Base-by-base conservation (phyloP, 2,329 filamentous ascomycete genomes). In the Immersiporthe knoxdaviesiana region DNA sequence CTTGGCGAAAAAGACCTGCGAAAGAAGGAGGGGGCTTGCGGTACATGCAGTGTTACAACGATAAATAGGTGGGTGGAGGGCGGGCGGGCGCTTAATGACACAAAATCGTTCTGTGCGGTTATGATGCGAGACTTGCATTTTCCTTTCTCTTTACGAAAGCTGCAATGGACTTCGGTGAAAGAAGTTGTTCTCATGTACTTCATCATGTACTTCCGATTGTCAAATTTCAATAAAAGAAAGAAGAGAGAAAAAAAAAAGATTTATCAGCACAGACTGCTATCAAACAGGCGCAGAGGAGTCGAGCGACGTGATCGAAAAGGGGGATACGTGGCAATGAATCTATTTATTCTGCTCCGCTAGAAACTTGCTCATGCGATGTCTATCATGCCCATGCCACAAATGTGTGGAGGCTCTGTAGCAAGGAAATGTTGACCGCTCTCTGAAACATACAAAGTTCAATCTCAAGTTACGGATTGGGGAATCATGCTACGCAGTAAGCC, bases 201-300 rank as follows among this genome's bases (percentile, higher is more conserved):
- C n/a, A n/a, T 4, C 44, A 52, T 63, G 41, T 39, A 63, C 41
- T 21, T n/a, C 44, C 30, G 27, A 37, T 58, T 67, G 21, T 50
- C 44, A 7, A 27, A n/a, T 27, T n/a, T n/a, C 5, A 32, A 3
- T 66, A 41, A 24, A 61, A 24, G 11, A 24, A 10, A n/a, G 4
- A 27, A 27, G 12, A 10, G 8, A 47, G 21, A 54, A 18, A 6
- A 62, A 52, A 35, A 27, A 6, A 27, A 52, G 27, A 32, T 30
- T 16, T 39, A 61, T 32, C 35, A 37, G 61, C 76, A 18, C 7
- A 18, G 2, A n/a, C n/a, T 24, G 21, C 8, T 6, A 39, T 39
- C 18, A 4, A 37, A 32, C 18, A 32, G n/a, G 32, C 32, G 32
- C 7, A 39, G 11, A 60, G 4, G 11, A 37, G 10, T 39, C n/a